Evolutionary conservation across 2,329 filamentous ascomycete species (phyloP).

Genomic region (Trichoderma atrobrunneum): DNA sequence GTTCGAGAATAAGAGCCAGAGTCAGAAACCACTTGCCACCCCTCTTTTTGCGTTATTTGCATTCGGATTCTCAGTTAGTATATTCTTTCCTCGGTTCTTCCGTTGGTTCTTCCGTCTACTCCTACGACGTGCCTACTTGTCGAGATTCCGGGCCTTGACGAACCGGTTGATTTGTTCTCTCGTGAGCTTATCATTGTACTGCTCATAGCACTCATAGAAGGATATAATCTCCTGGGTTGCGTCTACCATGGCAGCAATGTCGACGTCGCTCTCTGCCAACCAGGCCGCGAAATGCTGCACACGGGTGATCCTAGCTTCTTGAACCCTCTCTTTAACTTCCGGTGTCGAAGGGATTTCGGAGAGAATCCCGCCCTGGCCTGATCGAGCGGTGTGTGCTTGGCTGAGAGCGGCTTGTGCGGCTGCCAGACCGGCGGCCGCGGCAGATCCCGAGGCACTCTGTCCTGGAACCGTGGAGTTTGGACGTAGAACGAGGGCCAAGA

Average conservation of each 20-base stretch:
- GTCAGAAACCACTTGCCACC: not conserved
- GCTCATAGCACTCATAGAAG: slow-evolving; percentile 70
- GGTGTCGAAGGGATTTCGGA: slow-evolving; percentile 11
- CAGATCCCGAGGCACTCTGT: slow-evolving; percentile 30
- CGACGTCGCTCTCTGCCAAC: slow-evolving; percentile 81
- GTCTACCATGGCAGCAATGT: slow-evolving; percentile 81
- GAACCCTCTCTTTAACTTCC: slow-evolving; percentile 47
- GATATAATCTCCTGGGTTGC: slow-evolving; percentile 89
- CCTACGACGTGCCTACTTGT: slow-evolving; percentile 39
- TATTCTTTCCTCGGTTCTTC: not conserved
- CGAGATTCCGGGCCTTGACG: slow-evolving; percentile 56
- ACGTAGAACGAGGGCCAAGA: slow-evolving; percentile 78
- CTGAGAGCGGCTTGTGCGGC: slow-evolving; percentile 49
- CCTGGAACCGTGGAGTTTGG: slow-evolving; percentile 43
- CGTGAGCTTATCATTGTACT: slow-evolving; percentile 59
- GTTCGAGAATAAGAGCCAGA: not conserved
- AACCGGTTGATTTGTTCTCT: slow-evolving; percentile 58
- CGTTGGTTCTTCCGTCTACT: not conserved
- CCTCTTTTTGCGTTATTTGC: not conserved
- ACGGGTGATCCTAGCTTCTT: slow-evolving; percentile 59
- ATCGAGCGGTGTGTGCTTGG: slow-evolving; percentile 42
- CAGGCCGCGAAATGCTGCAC: slow-evolving; percentile 68
- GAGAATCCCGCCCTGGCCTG: slow-evolving; percentile 24
- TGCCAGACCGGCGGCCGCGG: slow-evolving; percentile 44
- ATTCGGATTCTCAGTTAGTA: not conserved